phyloP scores from a whole-genome alignment of 768 basidiomycete species.

The Trametopsis cervina region DNA sequence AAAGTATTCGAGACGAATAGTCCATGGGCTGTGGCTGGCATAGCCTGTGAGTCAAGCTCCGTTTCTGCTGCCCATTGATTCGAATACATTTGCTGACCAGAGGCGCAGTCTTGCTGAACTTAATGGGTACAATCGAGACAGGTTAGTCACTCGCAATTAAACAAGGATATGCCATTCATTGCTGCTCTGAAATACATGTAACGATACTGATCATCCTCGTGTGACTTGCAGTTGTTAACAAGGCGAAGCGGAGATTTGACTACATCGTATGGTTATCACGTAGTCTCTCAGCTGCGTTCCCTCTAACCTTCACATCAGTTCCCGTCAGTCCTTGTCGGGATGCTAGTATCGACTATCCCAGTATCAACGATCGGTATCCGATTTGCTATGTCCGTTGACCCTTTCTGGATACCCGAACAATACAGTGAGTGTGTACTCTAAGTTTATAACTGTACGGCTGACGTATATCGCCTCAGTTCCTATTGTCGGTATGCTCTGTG shows the following conservation, averaged over 20 bases:
- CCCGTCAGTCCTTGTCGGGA: constrained; percentile 5
- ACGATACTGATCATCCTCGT: background rate
- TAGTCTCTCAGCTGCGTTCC: background rate
- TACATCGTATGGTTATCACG: constrained; percentile 72
- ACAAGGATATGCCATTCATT: background rate
- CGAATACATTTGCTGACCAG: background rate
- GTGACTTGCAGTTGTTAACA: constrained; percentile 56
- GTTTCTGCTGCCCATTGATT: background rate
- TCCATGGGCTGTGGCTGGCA: constrained; percentile 66
- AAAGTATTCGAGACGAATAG: constrained; percentile 71
- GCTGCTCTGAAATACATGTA: background rate
- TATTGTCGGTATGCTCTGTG: constrained; percentile 82
- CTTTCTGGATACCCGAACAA: constrained; percentile 82
- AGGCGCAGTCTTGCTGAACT: constrained; percentile 53
- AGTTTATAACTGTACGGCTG: background rate
- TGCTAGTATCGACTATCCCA: constrained; percentile 11
- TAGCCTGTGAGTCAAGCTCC: constrained; percentile 50
- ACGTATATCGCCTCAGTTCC: constrained; percentile 45
- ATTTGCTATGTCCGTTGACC: constrained; percentile 68
- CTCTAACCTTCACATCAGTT: constrained; percentile 1
- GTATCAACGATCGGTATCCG: constrained; percentile 67
- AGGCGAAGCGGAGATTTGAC: constrained; percentile 62
- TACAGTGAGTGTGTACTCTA: constrained; percentile 46
- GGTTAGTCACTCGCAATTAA: constrained; percentile 43
- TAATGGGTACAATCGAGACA: constrained; percentile 72